Conservation (phyloP, 2,329 filamentous ascomycete genomes). For the Phaeosphaeriaceae sp. region DNA sequence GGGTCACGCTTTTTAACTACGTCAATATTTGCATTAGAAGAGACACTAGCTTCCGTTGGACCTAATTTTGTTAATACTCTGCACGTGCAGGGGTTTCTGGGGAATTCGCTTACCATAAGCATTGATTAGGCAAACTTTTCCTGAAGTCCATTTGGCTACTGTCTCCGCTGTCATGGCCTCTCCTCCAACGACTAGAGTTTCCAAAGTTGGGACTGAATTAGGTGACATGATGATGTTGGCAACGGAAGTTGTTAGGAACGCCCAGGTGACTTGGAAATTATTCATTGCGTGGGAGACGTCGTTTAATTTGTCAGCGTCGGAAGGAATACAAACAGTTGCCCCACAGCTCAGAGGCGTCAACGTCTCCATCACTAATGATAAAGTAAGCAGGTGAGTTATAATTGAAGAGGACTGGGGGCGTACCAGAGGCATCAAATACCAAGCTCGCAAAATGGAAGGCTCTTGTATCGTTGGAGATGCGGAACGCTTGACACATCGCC, state of each 20-base stretch:
- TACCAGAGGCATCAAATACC: slow-evolving; percentile 45
- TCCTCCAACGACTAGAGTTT: slow-evolving; percentile 42
- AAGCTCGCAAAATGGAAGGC: slow-evolving; percentile 46
- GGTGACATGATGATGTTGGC: slow-evolving; percentile 43
- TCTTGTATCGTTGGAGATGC: slow-evolving; percentile 33
- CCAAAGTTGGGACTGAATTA: slow-evolving; percentile 45
- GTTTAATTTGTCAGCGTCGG: slow-evolving; percentile 50
- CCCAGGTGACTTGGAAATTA: slow-evolving; percentile 36
- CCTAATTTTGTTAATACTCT: too few species aligned
- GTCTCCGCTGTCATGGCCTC: slow-evolving; percentile 35
- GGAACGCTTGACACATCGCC: slow-evolving; percentile 35
- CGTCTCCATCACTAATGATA: too few species aligned
- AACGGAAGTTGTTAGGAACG: slow-evolving; percentile 42
- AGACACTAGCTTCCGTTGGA: slow-evolving; percentile 35
- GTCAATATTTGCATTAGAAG: slow-evolving; percentile 32
- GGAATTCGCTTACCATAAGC: too few species aligned
- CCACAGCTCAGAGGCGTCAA: slow-evolving; percentile 39
- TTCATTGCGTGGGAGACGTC: slow-evolving; percentile 50
- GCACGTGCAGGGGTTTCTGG: too few species aligned
- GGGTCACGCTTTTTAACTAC: slow-evolving; percentile 26
- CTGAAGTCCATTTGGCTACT: slow-evolving; percentile 33
- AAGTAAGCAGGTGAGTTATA: too few species aligned
- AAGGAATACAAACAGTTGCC: slow-evolving; percentile 44
- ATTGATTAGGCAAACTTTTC: slow-evolving; percentile 33
- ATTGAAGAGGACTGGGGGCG: too few species aligned